These are phyloP conservation scores for Jamesozyma piceae DNA, from an alignment of 805 yeast species.

Conservation along the genomic window DNA sequence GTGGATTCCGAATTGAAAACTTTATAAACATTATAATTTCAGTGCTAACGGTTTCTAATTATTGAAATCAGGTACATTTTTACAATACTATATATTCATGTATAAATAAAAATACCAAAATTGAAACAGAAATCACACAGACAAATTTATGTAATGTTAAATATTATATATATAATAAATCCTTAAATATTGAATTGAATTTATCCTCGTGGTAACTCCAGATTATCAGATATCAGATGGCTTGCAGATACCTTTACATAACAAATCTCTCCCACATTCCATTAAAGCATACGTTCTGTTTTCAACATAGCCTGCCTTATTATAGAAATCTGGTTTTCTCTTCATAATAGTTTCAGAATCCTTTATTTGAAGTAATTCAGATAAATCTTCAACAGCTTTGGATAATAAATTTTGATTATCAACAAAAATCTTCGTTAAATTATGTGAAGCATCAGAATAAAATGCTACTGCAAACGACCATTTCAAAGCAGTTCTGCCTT, in stretches of 20 bases:
- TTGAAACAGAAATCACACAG: too few relatives aligned
- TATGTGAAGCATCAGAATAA: constrained; percentile 44
- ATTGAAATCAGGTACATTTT: background rate
- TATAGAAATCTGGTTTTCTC: constrained; percentile 31
- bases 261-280: constrained; percentile 31
- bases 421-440: constrained; percentile 56
- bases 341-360: constrained; percentile 31
- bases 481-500: constrained; percentile 67
- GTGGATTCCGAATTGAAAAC: constrained; percentile 58
- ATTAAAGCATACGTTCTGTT: constrained; percentile 33
- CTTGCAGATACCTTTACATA: constrained; percentile 28
- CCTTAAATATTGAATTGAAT: too few relatives aligned
- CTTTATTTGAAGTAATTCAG: constrained; percentile 44
- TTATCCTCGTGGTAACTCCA: too few relatives aligned
- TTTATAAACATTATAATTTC: constrained; percentile 18
- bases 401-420: constrained; percentile 57
- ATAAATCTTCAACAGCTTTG: constrained; percentile 58
- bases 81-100: background rate
- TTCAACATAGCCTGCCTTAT: constrained; percentile 29
- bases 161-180: too few relatives aligned
- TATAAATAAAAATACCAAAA: background rate
- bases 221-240: too few relatives aligned
- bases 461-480: constrained; percentile 86
- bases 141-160: too few relatives aligned
- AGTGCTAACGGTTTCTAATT: background rate